Conservation (phyloP, 2,329 filamentous ascomycete species). For the Phyllosticta capitalensis region DNA sequence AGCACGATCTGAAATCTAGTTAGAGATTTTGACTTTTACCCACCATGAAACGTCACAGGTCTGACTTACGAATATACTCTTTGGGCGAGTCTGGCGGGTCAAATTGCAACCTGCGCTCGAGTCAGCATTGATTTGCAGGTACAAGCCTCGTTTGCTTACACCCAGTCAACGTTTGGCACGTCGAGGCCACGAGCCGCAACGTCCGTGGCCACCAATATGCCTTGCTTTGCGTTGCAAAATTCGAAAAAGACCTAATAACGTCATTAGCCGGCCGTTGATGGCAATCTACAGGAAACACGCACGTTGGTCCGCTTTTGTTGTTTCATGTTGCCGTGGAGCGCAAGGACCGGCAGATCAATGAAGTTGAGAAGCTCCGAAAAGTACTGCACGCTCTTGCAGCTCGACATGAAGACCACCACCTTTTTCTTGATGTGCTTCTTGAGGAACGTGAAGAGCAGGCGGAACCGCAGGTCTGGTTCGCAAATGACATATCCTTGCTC, state of each 20-base stretch:
- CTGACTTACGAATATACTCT: slow-evolving; percentile 52
- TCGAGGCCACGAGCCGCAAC: slow-evolving; percentile 91
- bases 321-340: slow-evolving; percentile 87
- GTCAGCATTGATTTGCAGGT: neutral
- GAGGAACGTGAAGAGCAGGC: slow-evolving; percentile 87
- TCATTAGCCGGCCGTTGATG: neutral
- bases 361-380: slow-evolving; percentile 91
- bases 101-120: slow-evolving; percentile 56
- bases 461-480: slow-evolving; percentile 86
- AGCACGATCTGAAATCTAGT: slow-evolving; percentile 54
- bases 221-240: slow-evolving; percentile 76
- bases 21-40: neutral
- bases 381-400: slow-evolving; percentile 86
- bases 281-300: neutral
- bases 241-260: slow-evolving; percentile 63
- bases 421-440: slow-evolving; percentile 92
- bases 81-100: slow-evolving; percentile 83
- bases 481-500: slow-evolving; percentile 95
- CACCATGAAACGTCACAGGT: neutral
- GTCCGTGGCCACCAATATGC: slow-evolving; percentile 90
- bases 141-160: slow-evolving; percentile 29
- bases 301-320: slow-evolving; percentile 96
- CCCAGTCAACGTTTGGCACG: slow-evolving; percentile 93
- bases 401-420: slow-evolving; percentile 75
- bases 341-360: slow-evolving; percentile 83